Evolutionary conservation across 768 basidiomycete species (phyloP), one percentile per base, ranked within the genome.

Genomic region (Sistotremastrum suecicum): DNA sequence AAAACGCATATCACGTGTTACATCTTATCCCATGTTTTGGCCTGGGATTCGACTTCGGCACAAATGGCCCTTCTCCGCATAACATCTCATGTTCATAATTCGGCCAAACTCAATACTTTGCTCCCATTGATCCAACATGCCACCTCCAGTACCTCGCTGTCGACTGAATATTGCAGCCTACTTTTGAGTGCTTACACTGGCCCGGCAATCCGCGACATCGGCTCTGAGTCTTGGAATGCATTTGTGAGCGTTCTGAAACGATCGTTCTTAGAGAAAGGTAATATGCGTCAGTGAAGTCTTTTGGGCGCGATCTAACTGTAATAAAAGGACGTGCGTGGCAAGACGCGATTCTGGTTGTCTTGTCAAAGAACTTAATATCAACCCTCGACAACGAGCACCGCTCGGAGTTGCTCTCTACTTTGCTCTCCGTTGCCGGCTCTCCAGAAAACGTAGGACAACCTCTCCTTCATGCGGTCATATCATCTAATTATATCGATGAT

Each of bases 1-100:
- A 85, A 77, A 56, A 72, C 74, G 49, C 73, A 78, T 8, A 64
- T 91, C 38, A 55, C 86, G 37, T 87, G 81, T 56, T 90, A 74
- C 59, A 60, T 95, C 0, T 63, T 86, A 5, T 91, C 91, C 1
- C 92, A 97, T 58, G 67, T 83, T 51, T 69, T 71, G 41, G 71
- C 75, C 3, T 72, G 83, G 51, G 61, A 67, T 2, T 56, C 73
- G 3, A 60, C 72, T 2, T 48, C 54, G 1, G 68, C 73, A 11
- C 75, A 78, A 49, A 56, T 74, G 7, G 56, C 63, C 7, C 61
- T 97, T 0, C 66, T 97, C 11, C 62, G 51, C 4, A 62, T 66
- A 34, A 46, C 76, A 7, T 55, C 65, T 30, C 61, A 64, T 6
- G 64, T 83, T 36, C 65, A 72, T 3, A 75, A 77, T 54, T 58